Conservation (phyloP, 2,329 filamentous ascomycete species). For the Cercospora nicotianae region DNA sequence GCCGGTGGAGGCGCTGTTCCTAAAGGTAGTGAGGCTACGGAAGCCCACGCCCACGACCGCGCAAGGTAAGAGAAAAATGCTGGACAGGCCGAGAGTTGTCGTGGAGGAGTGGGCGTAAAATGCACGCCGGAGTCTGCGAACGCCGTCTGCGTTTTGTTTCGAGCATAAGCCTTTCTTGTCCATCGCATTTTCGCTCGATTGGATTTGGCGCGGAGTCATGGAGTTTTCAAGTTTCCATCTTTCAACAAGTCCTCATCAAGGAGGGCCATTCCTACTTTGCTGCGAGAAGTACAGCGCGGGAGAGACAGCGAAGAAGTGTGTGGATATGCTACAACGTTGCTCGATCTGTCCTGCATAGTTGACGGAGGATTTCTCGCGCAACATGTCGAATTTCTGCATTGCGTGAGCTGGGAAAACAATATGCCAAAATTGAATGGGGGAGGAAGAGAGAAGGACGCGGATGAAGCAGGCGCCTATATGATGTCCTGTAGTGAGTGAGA, state of each 20-base stretch:
- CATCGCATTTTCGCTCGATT: not conserved
- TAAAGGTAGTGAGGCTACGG: slow-evolving; percentile 51
- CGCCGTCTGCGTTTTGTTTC: not conserved
- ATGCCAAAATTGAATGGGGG: no score
- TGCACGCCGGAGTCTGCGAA: not conserved
- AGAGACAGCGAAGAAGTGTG: not conserved
- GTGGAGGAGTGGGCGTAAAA: slow-evolving; percentile 21
- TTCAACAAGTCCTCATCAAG: not conserved
- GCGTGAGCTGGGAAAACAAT: not conserved
- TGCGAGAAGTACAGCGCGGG: not conserved
- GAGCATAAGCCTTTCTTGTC: not conserved
- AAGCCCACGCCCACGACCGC: slow-evolving; percentile 57
- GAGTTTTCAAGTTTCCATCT: not conserved
- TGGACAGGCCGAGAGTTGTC: slow-evolving; percentile 19
- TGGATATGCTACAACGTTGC: not conserved
- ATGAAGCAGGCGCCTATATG: not conserved
- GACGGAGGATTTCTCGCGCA: not conserved
- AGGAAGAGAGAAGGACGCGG: not conserved
- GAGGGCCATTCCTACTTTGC: not conserved
- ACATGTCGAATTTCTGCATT: not conserved
- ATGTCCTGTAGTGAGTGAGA: not conserved
- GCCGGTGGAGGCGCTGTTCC: slow-evolving; percentile 53
- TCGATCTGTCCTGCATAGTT: not conserved
- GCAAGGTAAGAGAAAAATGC: slow-evolving; percentile 1
- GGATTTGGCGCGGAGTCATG: not conserved